Conservation (phyloP, 1,139 yeast species). For the Eremothecium sinecaudum region DNA sequence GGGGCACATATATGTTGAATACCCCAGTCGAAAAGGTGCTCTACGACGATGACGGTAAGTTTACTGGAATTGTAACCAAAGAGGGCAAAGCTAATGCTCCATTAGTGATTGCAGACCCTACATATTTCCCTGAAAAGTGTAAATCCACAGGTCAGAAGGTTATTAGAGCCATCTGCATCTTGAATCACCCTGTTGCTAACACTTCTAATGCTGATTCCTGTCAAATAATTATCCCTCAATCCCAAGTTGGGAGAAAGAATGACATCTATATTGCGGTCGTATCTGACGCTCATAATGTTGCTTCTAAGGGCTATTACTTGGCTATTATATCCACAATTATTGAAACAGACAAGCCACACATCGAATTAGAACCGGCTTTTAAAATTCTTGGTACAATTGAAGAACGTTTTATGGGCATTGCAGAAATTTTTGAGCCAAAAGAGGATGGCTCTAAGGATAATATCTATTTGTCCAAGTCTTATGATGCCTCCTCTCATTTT, state of each 20-base stretch:
- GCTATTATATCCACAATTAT: conserved; percentile 93
- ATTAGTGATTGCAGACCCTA: conserved; percentile 93
- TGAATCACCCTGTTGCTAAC: conserved; percentile 82
- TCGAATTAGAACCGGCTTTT: conserved; percentile 91
- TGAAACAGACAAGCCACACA: conserved; percentile 88
- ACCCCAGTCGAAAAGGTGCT: conserved; percentile 88
- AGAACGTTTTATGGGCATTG: conserved; percentile 93
- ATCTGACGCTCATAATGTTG: conserved; percentile 84
- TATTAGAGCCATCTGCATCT: conserved; percentile 87
- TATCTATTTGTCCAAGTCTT: conserved; percentile 75
- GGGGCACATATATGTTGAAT: conserved; percentile 97
- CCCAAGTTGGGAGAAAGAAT: conserved; percentile 85
- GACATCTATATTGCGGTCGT: conserved; percentile 91
- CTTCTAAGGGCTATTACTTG: conserved; percentile 79
- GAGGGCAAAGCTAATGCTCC: conserved; percentile 92
- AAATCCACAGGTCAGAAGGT: conserved; percentile 77
- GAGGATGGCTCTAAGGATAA: conserved; percentile 75
- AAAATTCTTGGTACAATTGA: conserved; percentile 66
- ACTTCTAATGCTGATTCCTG: conserved; percentile 80
- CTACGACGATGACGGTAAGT: conserved; percentile 62
- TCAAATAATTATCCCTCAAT: conserved; percentile 93
- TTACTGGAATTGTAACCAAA: conserved; percentile 79
- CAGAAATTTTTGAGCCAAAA: conserved; percentile 81
- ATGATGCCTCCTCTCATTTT: conserved; percentile 92
- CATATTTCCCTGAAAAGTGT: conserved; percentile 90